phyloP scores from a whole-genome alignment of 1,284 basidiomycete genomes.

The Somion occarium region DNA sequence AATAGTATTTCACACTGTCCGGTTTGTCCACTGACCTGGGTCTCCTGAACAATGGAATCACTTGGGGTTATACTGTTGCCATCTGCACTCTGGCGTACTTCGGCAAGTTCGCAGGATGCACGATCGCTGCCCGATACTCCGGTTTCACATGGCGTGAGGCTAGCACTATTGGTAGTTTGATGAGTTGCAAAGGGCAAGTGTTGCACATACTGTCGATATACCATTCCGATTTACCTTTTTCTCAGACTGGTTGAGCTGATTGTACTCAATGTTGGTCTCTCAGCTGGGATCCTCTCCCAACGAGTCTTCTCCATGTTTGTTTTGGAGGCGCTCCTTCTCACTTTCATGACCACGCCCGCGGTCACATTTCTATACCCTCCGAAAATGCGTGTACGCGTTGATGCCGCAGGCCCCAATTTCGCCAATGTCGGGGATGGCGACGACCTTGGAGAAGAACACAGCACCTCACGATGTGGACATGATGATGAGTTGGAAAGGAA shows the following conservation, averaged over 20 bases:
- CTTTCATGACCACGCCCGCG: conserved; percentile 86
- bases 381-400: conserved; percentile 46
- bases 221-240: no score
- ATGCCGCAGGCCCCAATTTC: conserved; percentile 41
- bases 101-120: conserved; percentile 59
- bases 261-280: conserved; percentile 70
- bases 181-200: conserved; percentile 68
- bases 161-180: conserved; percentile 63
- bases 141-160: conserved; percentile 59
- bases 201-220: not conserved
- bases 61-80: conserved; percentile 63
- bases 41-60: conserved; percentile 45
- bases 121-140: conserved; percentile 43
- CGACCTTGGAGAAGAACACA: not conserved
- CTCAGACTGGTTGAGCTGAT: conserved; percentile 48
- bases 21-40: conserved; percentile 68
- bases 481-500: conserved; percentile 32
- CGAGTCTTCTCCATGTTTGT: conserved; percentile 89
- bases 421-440: conserved; percentile 32
- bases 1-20: conserved; percentile 58
- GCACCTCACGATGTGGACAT: conserved; percentile 8
- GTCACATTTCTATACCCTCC: conserved; percentile 78
- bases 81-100: conserved; percentile 45
- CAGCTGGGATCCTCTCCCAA: conserved; percentile 62
- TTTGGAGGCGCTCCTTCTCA: conserved; percentile 80